A percentile compares a stretch with the other conserved stretches of the same genome.
phyloP scores from a whole-genome alignment of 108 stramenopile genomes.

The Nannochloropsis gaditana region DNA sequence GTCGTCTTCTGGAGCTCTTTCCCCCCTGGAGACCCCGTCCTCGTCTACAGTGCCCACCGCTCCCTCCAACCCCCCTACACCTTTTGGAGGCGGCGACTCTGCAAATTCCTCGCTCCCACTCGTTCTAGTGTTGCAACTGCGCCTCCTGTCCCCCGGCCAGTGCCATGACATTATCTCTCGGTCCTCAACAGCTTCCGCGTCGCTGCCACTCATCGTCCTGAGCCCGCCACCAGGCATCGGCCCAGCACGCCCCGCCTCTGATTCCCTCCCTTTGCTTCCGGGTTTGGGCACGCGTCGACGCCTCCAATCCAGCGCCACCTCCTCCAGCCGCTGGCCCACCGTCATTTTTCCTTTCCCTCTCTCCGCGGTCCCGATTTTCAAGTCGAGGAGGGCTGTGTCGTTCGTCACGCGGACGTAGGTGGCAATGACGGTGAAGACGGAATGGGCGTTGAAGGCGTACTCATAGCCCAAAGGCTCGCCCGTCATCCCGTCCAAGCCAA shows the following conservation, averaged over 20 bases:
- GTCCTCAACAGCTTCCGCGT: too few relatives aligned
- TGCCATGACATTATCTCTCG: too few relatives aligned
- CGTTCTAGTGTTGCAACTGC: too few relatives aligned
- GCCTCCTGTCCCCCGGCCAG: too few relatives aligned
- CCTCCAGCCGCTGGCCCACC: background rate
- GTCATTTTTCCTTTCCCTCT: background rate
- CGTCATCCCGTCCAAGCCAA: background rate
- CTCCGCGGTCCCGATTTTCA: background rate
- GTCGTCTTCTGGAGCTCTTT: background rate
- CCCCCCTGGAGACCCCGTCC: too few relatives aligned
- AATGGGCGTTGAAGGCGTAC: background rate
- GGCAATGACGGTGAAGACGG: background rate
- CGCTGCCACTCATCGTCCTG: too few relatives aligned
- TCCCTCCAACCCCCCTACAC: too few relatives aligned
- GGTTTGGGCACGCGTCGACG: background rate
- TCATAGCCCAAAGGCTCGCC: background rate
- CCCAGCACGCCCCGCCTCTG: too few relatives aligned
- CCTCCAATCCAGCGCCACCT: constrained; percentile 6
- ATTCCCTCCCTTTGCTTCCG: background rate
- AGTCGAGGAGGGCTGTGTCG: background rate
- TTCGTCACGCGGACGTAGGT: constrained; percentile 15
- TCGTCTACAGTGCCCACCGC: too few relatives aligned
- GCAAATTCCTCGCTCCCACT: too few relatives aligned
- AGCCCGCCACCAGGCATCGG: too few relatives aligned
- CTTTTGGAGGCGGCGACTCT: too few relatives aligned